Conservation (phyloP, 441 rosid genomes). For the Adansonia grandidieri region DNA sequence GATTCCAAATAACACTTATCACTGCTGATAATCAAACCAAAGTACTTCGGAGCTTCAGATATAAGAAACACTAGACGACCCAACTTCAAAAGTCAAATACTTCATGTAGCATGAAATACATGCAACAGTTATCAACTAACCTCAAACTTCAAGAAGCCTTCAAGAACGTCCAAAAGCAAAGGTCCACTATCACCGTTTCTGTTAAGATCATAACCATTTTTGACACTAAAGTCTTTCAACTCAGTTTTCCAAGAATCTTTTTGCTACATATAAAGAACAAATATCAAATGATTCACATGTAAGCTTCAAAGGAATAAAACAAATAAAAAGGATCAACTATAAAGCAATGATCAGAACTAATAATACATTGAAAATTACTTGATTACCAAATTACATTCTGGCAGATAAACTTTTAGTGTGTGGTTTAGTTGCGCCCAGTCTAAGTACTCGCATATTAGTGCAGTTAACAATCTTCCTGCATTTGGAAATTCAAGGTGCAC, state of each 20-base stretch:
- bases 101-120: neutral
- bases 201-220: conserved; percentile 77
- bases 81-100: conserved; percentile 25
- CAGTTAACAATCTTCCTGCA: conserved; percentile 88
- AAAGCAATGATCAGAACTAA: neutral
- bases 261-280: conserved; percentile 51
- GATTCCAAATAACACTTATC: neutral
- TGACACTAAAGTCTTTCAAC: conserved; percentile 80
- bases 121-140: conserved; percentile 38
- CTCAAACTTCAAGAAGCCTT: conserved; percentile 92
- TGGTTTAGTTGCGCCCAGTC: conserved; percentile 97
- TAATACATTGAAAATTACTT: conserved; percentile 35
- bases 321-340: conserved; percentile 1
- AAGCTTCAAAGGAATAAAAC: neutral
- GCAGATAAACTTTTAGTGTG: conserved; percentile 82
- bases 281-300: conserved; percentile 18
- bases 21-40: neutral
- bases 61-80: neutral
- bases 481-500: conserved; percentile 30
- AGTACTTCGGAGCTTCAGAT: neutral
- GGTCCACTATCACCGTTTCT: conserved; percentile 82
- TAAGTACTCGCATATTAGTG: conserved; percentile 84
- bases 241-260: conserved; percentile 91
- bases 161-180: conserved; percentile 87
- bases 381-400: conserved; percentile 98